Evolutionary conservation across 2,329 filamentous ascomycete genomes (phyloP).

Genomic region (Fusarium pilosicola): DNA sequence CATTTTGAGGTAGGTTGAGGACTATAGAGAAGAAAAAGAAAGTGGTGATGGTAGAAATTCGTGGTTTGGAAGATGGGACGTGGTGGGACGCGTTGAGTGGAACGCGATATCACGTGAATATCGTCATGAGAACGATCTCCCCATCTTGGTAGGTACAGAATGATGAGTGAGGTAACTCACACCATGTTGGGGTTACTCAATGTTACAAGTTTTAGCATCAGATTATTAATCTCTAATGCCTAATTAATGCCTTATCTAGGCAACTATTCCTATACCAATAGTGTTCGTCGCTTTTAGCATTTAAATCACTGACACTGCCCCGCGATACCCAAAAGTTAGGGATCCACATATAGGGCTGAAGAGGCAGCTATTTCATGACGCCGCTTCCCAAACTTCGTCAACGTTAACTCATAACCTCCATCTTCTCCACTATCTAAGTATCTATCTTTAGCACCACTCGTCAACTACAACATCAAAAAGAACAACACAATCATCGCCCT

Average conservation of each 20-base stretch:
- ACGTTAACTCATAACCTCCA: not conserved
- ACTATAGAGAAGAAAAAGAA: not conserved
- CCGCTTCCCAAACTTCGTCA: conserved; percentile 11
- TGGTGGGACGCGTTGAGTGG: conserved; percentile 37
- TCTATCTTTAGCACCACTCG: not conserved
- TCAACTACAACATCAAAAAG: not conserved
- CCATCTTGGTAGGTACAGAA: not conserved
- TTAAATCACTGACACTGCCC: conserved; percentile 16
- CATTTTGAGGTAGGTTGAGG: not conserved
- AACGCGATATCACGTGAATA: conserved; percentile 43
- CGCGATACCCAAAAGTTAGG: not conserved
- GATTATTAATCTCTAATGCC: not conserved
- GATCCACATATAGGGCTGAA: conserved; percentile 46
- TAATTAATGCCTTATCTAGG: not conserved
- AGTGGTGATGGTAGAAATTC: conserved; percentile 3
- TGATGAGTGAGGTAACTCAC: not conserved
- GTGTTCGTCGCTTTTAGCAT: not conserved
- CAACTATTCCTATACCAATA: not conserved
- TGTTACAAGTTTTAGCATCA: not conserved
- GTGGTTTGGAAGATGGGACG: conserved; percentile 3
- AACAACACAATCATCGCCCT: not conserved
- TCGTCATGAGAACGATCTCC: not conserved
- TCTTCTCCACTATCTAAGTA: conserved; percentile 12
- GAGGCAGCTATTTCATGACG: conserved; percentile 43
- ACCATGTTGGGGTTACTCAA: not conserved